Conservation (phyloP, 1,284 basidiomycete species). For the Fistulina hepatica region DNA sequence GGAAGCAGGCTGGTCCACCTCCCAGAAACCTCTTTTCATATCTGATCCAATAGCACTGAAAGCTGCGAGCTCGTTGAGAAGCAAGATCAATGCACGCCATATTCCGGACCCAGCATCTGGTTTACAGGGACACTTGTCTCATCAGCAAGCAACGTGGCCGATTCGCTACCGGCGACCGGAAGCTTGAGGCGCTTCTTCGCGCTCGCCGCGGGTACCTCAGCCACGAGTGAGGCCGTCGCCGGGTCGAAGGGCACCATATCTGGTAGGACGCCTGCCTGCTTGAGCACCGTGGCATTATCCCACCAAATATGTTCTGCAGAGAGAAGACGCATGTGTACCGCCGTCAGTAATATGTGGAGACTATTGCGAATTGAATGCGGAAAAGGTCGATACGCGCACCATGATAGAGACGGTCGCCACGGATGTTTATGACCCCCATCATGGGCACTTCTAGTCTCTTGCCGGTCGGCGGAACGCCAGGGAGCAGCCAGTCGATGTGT, state of each 20-base stretch:
- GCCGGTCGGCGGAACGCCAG: conserved; percentile 39
- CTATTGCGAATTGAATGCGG: neutral
- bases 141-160: conserved; percentile 29
- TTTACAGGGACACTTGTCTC: conserved; percentile 32
- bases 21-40: no score
- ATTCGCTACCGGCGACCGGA: conserved; percentile 31
- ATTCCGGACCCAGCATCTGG: conserved; percentile 27
- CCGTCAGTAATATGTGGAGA: neutral
- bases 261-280: conserved; percentile 32
- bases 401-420: conserved; percentile 41
- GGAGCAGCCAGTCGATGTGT: conserved; percentile 36
- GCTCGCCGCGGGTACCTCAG: conserved; percentile 11
- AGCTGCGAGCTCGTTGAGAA: no score
- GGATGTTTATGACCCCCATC: conserved; percentile 43
- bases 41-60: no score
- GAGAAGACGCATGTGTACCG: neutral
- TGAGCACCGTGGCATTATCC: conserved; percentile 35
- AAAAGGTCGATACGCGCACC: conserved; percentile 22
- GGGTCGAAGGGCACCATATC: conserved; percentile 23
- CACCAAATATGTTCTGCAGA: conserved; percentile 38
- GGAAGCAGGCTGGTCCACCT: no score
- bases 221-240: conserved; percentile 5
- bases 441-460: conserved; percentile 39
- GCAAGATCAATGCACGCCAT: no score
- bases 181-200: conserved; percentile 24